phyloP scores from a whole-genome alignment of 2,329 filamentous ascomycete genomes.

The Cephalotrichum gorgonifer region DNA sequence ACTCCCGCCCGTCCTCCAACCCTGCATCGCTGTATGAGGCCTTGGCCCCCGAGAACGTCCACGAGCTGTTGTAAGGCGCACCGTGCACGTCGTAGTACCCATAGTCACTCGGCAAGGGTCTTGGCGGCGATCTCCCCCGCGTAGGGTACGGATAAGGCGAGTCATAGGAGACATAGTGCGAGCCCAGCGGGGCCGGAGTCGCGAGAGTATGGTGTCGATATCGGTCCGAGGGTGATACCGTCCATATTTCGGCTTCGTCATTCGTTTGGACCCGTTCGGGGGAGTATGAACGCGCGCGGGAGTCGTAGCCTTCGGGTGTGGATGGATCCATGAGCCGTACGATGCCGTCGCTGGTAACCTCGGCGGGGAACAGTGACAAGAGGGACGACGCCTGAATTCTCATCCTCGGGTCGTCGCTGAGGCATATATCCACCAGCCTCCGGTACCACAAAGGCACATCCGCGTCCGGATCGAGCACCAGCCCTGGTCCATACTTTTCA shows the following conservation, averaged over 20 bases:
- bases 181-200: slow-evolving; percentile 1
- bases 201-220: slow-evolving; percentile 2
- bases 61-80: background rate
- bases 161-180: slow-evolving; percentile 6
- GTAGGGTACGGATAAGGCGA: slow-evolving; percentile 1
- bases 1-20: background rate
- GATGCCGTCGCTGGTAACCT: background rate
- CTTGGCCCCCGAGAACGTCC: background rate
- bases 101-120: slow-evolving; percentile 6
- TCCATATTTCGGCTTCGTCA: slow-evolving; percentile 11
- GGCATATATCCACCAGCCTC: slow-evolving; percentile 63
- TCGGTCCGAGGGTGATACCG: slow-evolving; percentile 14
- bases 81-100: slow-evolving; percentile 1
- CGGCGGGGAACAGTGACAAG: slow-evolving; percentile 53
- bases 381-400: slow-evolving; percentile 66
- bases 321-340: background rate
- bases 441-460: slow-evolving; percentile 73
- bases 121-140: slow-evolving; percentile 9
- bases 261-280: slow-evolving; percentile 8
- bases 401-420: slow-evolving; percentile 62
- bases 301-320: background rate
- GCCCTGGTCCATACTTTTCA: slow-evolving; percentile 55
- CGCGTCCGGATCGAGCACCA: slow-evolving; percentile 46
- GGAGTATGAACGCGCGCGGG: background rate
- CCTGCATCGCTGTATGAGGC: slow-evolving; percentile 1